A percentile compares a stretch with the other conserved stretches of the same genome.
phyloP scores from a whole-genome alignment of 225 moss, liverwort and hornwort genomes.

The Asterella californica region DNA sequence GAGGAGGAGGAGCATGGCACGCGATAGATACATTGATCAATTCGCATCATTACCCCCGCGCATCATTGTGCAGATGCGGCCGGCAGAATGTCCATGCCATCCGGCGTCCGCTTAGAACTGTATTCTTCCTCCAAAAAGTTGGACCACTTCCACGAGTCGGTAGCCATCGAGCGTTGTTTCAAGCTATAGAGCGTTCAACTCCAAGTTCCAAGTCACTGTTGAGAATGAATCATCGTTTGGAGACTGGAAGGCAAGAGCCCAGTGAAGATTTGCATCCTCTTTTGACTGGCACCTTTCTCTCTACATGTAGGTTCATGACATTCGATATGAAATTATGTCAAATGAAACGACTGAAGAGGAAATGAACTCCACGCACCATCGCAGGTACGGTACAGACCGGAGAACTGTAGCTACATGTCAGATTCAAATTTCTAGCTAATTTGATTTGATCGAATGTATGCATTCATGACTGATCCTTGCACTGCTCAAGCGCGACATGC shows the following conservation, averaged over 20 bases:
- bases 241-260: not conserved
- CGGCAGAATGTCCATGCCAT: not conserved
- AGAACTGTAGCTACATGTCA: not conserved
- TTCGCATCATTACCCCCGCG: not conserved
- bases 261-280: not conserved
- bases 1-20: not conserved
- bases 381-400: too few species aligned
- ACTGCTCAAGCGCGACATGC: not conserved
- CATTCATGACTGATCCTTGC: not conserved
- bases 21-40: not conserved
- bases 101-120: not conserved
- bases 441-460: not conserved
- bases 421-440: not conserved
- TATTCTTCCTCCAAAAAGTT: not conserved
- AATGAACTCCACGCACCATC: too few species aligned
- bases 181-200: not conserved
- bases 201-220: not conserved
- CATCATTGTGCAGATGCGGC: not conserved
- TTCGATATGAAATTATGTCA: not conserved
- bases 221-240: not conserved
- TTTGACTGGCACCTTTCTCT: not conserved
- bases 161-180: not conserved
- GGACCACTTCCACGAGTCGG: not conserved
- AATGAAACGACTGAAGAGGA: not conserved
- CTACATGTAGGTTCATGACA: not conserved